Evolutionary conservation across 108 stramenopile genomes (phyloP), one percentile per base, ranked within the genome.

Genomic region (Parmales sp.): DNA sequence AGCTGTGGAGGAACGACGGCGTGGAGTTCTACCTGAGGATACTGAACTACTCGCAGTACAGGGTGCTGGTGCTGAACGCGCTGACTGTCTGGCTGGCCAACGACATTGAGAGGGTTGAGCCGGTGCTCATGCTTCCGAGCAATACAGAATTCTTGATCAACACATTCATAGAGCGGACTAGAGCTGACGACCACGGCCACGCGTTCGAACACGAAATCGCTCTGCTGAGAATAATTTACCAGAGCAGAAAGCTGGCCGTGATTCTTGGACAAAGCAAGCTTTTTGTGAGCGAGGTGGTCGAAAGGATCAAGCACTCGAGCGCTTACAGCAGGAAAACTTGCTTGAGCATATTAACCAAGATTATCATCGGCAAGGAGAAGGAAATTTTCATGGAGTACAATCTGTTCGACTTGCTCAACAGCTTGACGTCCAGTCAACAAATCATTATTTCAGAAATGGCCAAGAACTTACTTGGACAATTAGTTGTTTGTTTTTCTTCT

Each of bases 11-110:
- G 2, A 34, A 34, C 20, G 54, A 60, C 26, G 54, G 54, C 54
- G 54, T 60, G n/a, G 54, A 34, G 6, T 60, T 60, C 31, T 60
- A 60, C 26, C 54, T 60, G 31, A 19, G n/a, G 3, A 60, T 60
- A 11, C 16, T 60, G 26, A 28, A 60, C 31, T 34, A 60, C 54
- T 18, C 29, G n/a, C 29, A 60, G 28, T 60, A 34, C 31, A 11
- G 54, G 11, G 36, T 60, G 13, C 29, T 28, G 5, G 54, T 34
- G 7, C 28, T 60, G 13, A 60, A 60, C 28, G 54, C 54, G 29
- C 28, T 60, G 4, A 60, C 54, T 11, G 54, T 60, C n/a, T 60
- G 54, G 54, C 54, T 60, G 31, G 54, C 54, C 4, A 60, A 28
- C 4, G 54, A 60, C 31, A 60, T 60, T 28, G 54, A 60, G 31